Base-by-base conservation (phyloP, 164 flowering plant genomes). In the Vitis rupestris region DNA sequence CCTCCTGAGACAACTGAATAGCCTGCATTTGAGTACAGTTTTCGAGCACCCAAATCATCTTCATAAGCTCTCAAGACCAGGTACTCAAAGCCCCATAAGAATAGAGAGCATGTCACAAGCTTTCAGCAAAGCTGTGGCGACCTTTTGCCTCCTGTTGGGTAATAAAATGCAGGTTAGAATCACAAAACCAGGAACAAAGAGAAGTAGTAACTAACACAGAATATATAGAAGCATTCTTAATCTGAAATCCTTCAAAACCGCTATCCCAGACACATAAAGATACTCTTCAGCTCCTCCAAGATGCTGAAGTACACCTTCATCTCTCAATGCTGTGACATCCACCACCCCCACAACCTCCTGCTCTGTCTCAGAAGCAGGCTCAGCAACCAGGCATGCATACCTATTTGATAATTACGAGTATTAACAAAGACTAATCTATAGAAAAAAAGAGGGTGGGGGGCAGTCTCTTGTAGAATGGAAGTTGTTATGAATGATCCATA, bases 381-480 rank as follows among this genome's bases (percentile, higher is more conserved):
- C 85, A 1, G 93, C 97, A 30, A 94, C 93, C 79, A 94, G 78
- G 79, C 97, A 92, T 44, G 98, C 94, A 71, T 94, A 94, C 82
- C 98, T 94, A 84, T 60, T 59, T 14, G 23, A 23, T 23, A 1
- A 23, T 23, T 23, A 23, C 1, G 23, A 23, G 23, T 23, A 1
- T 23, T 23, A 23, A 23, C 15, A 65, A 50, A n/a, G 16, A 31
- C 44, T 3, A 31, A 31, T 23, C 23, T 23, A 23, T 23, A 23
- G 23, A 23, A 23, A 23, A 23, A 23, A 23, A 1, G 23, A 23
- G 23, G 23, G 23, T 23, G 1, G 23, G 23, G 44, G 4, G 6
- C 44, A 31, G 44, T 31, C 6, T 31, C 44, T 31, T 2, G 44
- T 31, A 31, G 44, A 31, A 31, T 31, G 44, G 44, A 31, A 23